Evolutionary conservation across 805 yeast species (phyloP).

Genomic region (Kluyveromyces lactis): DNA sequence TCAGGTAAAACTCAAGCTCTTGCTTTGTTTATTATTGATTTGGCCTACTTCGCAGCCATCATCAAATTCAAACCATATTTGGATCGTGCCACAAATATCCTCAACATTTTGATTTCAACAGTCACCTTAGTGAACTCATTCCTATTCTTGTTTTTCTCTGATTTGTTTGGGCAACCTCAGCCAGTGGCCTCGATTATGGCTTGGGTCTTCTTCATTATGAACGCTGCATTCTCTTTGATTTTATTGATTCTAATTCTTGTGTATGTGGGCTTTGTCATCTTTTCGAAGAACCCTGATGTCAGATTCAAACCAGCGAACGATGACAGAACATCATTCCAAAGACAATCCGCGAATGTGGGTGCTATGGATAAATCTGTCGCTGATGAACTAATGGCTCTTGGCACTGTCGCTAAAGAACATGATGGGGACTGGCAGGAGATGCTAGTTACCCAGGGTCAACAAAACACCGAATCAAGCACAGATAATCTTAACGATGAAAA

Average conservation of each 20-base stretch:
- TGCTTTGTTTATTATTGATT: slow-evolving; percentile 67
- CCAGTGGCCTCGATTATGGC: slow-evolving; percentile 84
- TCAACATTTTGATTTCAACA: slow-evolving; percentile 63
- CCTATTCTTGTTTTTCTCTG: slow-evolving; percentile 78
- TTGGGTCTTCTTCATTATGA: slow-evolving; percentile 78
- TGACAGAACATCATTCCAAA: slow-evolving; percentile 86
- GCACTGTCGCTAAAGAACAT: slow-evolving; percentile 77
- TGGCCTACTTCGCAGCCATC: slow-evolving; percentile 56
- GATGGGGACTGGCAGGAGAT: slow-evolving; percentile 65
- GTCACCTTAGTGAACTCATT: slow-evolving; percentile 74
- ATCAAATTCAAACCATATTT: slow-evolving; percentile 66
- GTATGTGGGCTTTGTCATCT: slow-evolving; percentile 50
- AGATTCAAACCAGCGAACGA: slow-evolving; percentile 84
- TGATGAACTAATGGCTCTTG: slow-evolving; percentile 61
- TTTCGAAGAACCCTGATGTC: slow-evolving; percentile 81
- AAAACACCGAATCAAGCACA: slow-evolving; percentile 6
- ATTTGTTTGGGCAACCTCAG: slow-evolving; percentile 72
- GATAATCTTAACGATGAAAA: slow-evolving; percentile 8
- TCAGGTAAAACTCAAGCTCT: slow-evolving; percentile 79
- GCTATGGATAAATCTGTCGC: slow-evolving; percentile 27
- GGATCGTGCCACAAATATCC: slow-evolving; percentile 73
- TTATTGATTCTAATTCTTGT: slow-evolving; percentile 63
- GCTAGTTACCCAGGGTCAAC: slow-evolving; percentile 26
- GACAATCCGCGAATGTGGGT: slow-evolving; percentile 29
- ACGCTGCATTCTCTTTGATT: slow-evolving; percentile 79